Evolutionary conservation across 345 rosid species (phyloP).

Genomic region (Populus alba): DNA sequence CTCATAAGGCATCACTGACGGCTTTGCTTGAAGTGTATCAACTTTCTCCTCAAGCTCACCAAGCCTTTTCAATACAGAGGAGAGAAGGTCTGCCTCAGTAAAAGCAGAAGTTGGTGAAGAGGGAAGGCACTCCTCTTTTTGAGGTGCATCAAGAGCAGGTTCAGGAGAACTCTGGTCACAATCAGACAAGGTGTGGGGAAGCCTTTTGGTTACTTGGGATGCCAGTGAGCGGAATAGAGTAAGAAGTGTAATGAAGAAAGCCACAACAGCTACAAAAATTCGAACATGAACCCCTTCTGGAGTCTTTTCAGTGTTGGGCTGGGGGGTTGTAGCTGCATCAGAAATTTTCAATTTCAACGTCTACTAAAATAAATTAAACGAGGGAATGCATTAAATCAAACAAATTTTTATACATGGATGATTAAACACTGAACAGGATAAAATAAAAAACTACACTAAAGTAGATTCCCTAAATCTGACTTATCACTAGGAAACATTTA

Average conservation of each 20-base stretch:
- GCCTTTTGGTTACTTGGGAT: constrained; percentile 41
- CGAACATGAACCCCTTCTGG: constrained; percentile 55
- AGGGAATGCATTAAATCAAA: neutral
- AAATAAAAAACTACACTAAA: neutral
- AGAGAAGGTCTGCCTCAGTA: constrained; percentile 57
- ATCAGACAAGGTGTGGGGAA: constrained; percentile 36
- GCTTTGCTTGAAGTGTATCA: constrained; percentile 75
- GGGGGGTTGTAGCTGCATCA: constrained; percentile 42
- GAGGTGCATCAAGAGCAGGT: constrained; percentile 23
- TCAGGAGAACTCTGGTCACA: constrained; percentile 39
- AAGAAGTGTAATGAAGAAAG: constrained; percentile 59
- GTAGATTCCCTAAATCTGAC: neutral
- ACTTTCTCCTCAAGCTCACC: constrained; percentile 91
- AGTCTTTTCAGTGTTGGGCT: constrained; percentile 43
- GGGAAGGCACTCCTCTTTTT: constrained; percentile 48
- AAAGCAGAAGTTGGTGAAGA: constrained; percentile 54
- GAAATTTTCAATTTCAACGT: constrained; percentile 15
- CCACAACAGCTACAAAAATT: constrained; percentile 42
- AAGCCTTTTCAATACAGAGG: constrained; percentile 72
- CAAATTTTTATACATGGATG: neutral
- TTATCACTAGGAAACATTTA: neutral
- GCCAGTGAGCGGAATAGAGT: constrained; percentile 52
- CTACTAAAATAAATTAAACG: neutral
- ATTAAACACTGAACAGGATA: neutral
- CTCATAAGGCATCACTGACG: constrained; percentile 93